phyloP scores from a whole-genome alignment of 2,329 filamentous ascomycete species.

The Fusarium fracticaudum region DNA sequence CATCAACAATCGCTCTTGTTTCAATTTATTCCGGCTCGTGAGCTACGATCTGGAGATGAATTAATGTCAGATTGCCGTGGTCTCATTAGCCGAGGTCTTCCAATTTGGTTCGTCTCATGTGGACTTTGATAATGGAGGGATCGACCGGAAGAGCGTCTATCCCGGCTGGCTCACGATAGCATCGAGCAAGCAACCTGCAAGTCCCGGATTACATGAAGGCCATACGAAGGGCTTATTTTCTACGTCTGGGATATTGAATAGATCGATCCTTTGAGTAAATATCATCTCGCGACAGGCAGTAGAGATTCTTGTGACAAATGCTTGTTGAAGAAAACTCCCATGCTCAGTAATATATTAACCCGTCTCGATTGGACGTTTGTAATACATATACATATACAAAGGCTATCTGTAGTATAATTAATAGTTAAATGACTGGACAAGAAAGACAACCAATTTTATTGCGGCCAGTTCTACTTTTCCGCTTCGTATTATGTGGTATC shows the following conservation, averaged over 20 bases:
- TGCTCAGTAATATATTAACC: too few species aligned
- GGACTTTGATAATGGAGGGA: neutral
- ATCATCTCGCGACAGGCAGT: too few species aligned
- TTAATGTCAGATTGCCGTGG: neutral
- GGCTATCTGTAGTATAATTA: too few species aligned
- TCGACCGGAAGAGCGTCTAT: neutral
- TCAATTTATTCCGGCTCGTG: accelerated
- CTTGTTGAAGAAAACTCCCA: neutral
- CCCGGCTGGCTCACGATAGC: neutral
- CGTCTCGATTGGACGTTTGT: accelerated
- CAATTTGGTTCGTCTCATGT: neutral
- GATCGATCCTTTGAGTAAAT: neutral
- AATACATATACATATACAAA: too few species aligned
- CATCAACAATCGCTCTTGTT: too few species aligned
- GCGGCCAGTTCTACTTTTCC: too few species aligned
- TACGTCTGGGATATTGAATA: neutral
- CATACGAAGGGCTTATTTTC: accelerated
- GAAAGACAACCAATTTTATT: too few species aligned
- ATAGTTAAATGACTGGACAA: too few species aligned
- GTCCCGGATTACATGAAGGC: accelerated
- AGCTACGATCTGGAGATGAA: neutral
- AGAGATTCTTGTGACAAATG: too few species aligned
- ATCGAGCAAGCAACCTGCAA: too few species aligned
- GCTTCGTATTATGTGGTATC: too few species aligned
- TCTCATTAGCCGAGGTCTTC: neutral